These are phyloP conservation scores for Leishmania tropica DNA, from an alignment of 208 protist genomes.

Conservation along the genomic window DNA sequence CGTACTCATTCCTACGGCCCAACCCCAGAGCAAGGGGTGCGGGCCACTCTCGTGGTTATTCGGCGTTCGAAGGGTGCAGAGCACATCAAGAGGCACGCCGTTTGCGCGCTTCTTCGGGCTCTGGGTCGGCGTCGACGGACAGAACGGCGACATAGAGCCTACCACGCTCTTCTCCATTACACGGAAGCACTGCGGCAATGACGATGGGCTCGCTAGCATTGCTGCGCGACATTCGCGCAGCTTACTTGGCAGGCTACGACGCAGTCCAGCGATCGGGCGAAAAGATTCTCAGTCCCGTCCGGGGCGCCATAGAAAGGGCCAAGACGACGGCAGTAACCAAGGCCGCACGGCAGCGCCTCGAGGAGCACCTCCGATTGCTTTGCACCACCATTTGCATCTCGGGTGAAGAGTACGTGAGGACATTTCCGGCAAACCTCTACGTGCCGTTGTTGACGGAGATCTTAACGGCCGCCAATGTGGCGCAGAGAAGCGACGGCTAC, in stretches of 20 bases:
- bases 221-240: slow-evolving; percentile 8
- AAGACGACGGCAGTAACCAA: neutral
- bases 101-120: neutral
- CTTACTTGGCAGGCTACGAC: slow-evolving; percentile 6
- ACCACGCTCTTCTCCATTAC: no score
- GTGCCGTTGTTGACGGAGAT: slow-evolving; percentile 33
- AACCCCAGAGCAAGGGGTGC: neutral
- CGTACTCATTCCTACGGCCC: neutral
- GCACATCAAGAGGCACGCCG: neutral
- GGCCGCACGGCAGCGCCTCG: slow-evolving; percentile 16
- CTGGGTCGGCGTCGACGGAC: neutral
- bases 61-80: no score
- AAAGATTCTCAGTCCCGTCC: neutral
- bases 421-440: slow-evolving; percentile 31
- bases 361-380: slow-evolving; percentile 27
- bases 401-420: slow-evolving; percentile 42
- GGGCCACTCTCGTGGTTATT: neutral
- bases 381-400: slow-evolving; percentile 52
- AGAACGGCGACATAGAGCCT: no score
- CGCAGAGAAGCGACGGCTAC: neutral
- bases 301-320: neutral
- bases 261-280: neutral
- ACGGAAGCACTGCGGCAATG: neutral
- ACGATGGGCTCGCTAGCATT: slow-evolving; percentile 1
- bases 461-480: slow-evolving; percentile 21